Evolutionary conservation across 2,329 filamentous ascomycete genomes (phyloP).

Genomic region (Elsinoe perseae): DNA sequence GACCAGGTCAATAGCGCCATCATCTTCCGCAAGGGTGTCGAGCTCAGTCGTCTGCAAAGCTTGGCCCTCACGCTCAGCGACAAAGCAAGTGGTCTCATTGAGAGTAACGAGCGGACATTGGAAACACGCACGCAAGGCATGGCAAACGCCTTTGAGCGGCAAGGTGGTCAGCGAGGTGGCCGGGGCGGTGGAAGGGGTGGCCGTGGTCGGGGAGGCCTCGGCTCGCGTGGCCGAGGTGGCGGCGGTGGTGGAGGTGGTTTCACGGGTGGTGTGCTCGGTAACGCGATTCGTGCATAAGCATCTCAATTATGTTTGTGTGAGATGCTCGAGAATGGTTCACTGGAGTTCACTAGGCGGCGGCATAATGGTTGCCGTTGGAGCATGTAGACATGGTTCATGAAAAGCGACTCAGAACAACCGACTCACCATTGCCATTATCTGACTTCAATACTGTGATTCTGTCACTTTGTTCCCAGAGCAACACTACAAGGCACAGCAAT

Average conservation of each 20-base stretch:
- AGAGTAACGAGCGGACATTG: constrained; percentile 93
- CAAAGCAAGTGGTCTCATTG: constrained; percentile 92
- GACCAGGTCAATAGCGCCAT: constrained; percentile 97
- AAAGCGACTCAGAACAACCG: constrained; percentile 3
- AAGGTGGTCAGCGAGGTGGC: constrained; percentile 67
- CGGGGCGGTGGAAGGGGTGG: constrained; percentile 54
- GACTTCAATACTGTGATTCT: no score
- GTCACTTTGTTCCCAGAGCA: no score
- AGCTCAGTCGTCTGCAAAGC: constrained; percentile 91
- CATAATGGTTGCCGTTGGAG: background rate
- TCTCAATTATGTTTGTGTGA: background rate
- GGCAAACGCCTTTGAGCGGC: constrained; percentile 87
- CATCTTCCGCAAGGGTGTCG: constrained; percentile 99
- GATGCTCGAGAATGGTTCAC: background rate
- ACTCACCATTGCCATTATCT: no score
- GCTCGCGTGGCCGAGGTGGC: constrained; percentile 51
- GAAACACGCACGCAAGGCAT: constrained; percentile 96
- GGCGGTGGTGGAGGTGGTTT: constrained; percentile 75
- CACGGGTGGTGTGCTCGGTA: constrained; percentile 69
- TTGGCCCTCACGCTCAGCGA: constrained; percentile 88
- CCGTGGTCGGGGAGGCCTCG: constrained; percentile 50
- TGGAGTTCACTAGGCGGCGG: constrained; percentile 2
- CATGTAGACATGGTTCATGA: constrained; percentile 15
- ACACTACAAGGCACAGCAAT: no score
- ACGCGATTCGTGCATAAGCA: constrained; percentile 43